Conservation (phyloP, 164 flowering plant species). For the Aristolochia fimbriata region DNA sequence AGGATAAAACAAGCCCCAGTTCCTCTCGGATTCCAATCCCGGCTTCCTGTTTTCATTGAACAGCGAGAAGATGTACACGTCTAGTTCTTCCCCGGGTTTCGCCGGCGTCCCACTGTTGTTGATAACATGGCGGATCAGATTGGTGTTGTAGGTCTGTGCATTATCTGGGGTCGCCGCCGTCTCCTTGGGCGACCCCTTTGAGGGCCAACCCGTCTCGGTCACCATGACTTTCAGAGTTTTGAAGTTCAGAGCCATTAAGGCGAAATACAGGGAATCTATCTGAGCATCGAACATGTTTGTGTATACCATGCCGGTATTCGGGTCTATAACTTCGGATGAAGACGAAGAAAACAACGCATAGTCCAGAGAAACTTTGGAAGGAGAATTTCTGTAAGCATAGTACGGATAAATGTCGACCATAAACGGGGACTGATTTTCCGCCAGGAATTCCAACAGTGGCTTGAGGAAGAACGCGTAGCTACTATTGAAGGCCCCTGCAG, state of each 20-base stretch:
- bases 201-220: conserved; percentile 97
- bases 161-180: conserved; percentile 88
- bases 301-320: conserved; percentile 84
- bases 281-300: conserved; percentile 95
- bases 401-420: conserved; percentile 92
- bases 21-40: conserved; percentile 91
- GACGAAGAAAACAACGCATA: conserved; percentile 71
- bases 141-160: conserved; percentile 81
- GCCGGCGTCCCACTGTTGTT: conserved; percentile 77
- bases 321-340: conserved; percentile 75
- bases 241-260: conserved; percentile 64
- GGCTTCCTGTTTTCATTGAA: conserved; percentile 97
- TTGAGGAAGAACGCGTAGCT: conserved; percentile 54
- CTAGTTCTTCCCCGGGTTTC: conserved; percentile 70
- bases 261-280: conserved; percentile 79
- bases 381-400: conserved; percentile 74
- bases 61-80: conserved; percentile 75
- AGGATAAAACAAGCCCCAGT: conserved; percentile 95
- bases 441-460: conserved; percentile 81
- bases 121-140: conserved; percentile 72
- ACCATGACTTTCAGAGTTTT: conserved; percentile 70
- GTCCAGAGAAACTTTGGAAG: conserved; percentile 58
- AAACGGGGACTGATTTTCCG: conserved; percentile 79
- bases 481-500: conserved; percentile 88
- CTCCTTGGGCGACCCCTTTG: conserved; percentile 83